Base-by-base conservation (phyloP, 192 early-diverging fungal genomes). In the Gigaspora rosea region DNA sequence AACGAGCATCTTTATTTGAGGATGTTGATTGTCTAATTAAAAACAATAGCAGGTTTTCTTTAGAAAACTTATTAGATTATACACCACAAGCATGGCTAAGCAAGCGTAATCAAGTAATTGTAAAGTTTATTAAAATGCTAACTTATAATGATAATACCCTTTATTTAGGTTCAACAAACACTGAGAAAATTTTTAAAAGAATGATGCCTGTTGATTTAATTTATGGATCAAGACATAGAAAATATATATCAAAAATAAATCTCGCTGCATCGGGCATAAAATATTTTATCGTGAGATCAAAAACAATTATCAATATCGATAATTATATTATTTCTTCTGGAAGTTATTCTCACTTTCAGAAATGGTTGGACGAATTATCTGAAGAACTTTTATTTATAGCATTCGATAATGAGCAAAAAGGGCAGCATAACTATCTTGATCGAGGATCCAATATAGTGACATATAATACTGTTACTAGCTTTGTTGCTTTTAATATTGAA, bases 401-500 rank as follows among this genome's bases (percentile, higher is more conserved):
- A n/a, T n/a, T 72, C 57, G 71, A 72, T 41, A 72, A 72, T 72
- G 71, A 72, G 36, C 56, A 72, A 36, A 72, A 35, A 58, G 54
- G 56, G 16, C 54, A 72, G 41, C 27, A 72, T 20, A 72, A 72
- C 57, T 72, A 72, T 72, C 71, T 57, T 46, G 54, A 72, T 72
- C 71, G 71, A 11, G 54, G 71, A 72, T 35, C 36, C 16, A 41
- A 63, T 35, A 63, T 32, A 63, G 61, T 63, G 8, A 77, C 10
- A 67, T 64, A 58, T 3, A 72, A 58, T 56, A 51, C 56, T 8
- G n/a, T n/a, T n/a, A n/a, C n/a, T n/a, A n/a, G n/a, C n/a, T n/a
- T n/a, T n/a, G n/a, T n/a, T n/a, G n/a, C n/a, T n/a, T n/a, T n/a
- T n/a, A n/a, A n/a, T n/a, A n/a, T n/a, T n/a, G n/a, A n/a, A n/a